These are phyloP conservation scores for Falciphora oryzae DNA, from an alignment of 2,329 filamentous ascomycete genomes.

Conservation along the genomic window DNA sequence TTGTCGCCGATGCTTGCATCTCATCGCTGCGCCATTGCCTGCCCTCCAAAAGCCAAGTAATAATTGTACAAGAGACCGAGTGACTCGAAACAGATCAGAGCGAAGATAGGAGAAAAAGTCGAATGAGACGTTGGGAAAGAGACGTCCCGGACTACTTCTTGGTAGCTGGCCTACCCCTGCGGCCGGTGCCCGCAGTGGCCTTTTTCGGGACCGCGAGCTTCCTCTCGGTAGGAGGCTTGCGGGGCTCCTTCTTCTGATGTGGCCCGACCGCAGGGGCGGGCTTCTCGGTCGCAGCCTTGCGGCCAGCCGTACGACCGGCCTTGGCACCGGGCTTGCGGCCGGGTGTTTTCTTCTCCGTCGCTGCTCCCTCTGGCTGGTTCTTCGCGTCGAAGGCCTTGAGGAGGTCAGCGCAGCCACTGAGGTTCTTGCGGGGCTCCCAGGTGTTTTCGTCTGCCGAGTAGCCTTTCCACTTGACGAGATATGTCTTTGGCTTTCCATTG, in stretches of 20 bases:
- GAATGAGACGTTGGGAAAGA: not conserved
- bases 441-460: conserved; percentile 39
- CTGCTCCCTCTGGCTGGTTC: conserved; percentile 16
- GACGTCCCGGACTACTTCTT: not conserved
- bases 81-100: not conserved
- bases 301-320: not conserved
- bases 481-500: conserved; percentile 24
- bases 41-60: not conserved
- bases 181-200: not conserved
- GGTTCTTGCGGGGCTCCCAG: conserved; percentile 46
- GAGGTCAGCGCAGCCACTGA: conserved; percentile 32
- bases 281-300: conserved; percentile 3
- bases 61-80: not conserved
- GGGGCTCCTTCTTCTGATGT: not conserved
- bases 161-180: not conserved
- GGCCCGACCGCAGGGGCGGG: not conserved
- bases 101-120: not conserved
- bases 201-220: not conserved
- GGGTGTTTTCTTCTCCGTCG: not conserved
- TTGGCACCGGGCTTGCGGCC: not conserved
- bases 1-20: not conserved
- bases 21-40: not conserved
- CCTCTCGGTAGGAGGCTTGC: not conserved
- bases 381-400: conserved; percentile 32
- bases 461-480: conserved; percentile 49